Percentiles rank a stretch among this genome's conserved stretches.
These are phyloP conservation scores for Acanthamoeba triangularis DNA, from an alignment of 208 protist genomes.

Conservation along the genomic window DNA sequence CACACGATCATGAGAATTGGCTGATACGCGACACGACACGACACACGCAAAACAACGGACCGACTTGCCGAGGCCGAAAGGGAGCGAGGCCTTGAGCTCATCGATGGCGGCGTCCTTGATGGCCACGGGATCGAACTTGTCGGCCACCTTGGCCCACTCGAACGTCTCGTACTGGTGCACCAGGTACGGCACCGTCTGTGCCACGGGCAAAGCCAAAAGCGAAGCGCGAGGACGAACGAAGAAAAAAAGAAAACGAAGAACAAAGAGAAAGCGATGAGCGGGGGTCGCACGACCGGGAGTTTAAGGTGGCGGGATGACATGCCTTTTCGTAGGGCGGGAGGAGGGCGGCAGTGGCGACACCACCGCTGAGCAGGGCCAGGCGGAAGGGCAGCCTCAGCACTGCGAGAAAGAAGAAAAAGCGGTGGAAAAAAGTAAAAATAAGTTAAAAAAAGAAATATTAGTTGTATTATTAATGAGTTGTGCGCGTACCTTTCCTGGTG, in stretches of 20 bases:
- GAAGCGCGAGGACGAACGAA: neutral
- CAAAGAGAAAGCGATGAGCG: neutral
- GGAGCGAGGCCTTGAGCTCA: neutral
- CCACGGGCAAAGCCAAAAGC: neutral
- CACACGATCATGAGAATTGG: too few relatives aligned
- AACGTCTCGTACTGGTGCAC: conserved; percentile 9
- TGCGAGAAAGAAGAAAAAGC: neutral
- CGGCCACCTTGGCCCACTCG: conserved; percentile 10
- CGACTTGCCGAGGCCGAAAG: conserved; percentile 9
- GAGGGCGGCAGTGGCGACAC: conserved; percentile 2
- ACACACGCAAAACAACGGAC: neutral
- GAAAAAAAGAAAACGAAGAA: neutral
- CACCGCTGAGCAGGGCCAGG: neutral
- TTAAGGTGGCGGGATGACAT: too few relatives aligned
- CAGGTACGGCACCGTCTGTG: neutral
- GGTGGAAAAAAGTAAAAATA: neutral
- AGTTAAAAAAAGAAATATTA: too few relatives aligned
- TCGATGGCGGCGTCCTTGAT: conserved; percentile 12
- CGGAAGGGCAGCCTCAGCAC: conserved; percentile 5
- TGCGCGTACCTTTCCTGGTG: neutral
- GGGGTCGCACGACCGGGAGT: too few relatives aligned
- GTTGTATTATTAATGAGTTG: too few relatives aligned
- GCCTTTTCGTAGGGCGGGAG: neutral
- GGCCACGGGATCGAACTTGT: neutral
- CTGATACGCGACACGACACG: too few relatives aligned